Base-by-base conservation (phyloP, 371 early-diverging fungal species). In the Mortierella sp. region DNA sequence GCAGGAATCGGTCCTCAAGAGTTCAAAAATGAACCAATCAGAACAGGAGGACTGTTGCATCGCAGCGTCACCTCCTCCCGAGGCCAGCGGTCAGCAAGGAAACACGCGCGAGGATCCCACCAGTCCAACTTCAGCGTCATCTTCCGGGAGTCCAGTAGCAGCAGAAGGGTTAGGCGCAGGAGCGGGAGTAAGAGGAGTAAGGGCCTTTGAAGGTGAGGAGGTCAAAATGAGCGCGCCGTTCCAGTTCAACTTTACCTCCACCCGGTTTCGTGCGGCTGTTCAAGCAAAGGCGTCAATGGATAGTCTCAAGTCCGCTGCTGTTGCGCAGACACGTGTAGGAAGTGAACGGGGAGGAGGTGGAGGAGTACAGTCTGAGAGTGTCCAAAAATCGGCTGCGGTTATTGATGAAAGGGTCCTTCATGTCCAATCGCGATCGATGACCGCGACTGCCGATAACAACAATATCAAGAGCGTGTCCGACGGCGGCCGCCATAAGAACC, bases 161-260 rank as follows among this genome's bases (percentile, higher is more conserved):
- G 73, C 73, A 50, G 21, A 16, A 34, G 34, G 42, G 19, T 3
- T 21, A 68, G 52, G 21, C 28, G 24, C 65, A n/a, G 70, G 55
- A 38, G 42, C 42, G 5, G 42, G 42, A 38, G 42, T 38, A 38
- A 5, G 42, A 38, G 42, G 42, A 50, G 26, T 24, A 60, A 65
- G n/a, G 31, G 44, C 48, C 9, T 8, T 16, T 14, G 60, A 26
- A 24, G 38, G 4, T 3, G 54, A 55, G 38, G 42, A 70, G 24
- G 34, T 77, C 60, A 38, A 38, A 13, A 26, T 68, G 57, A 44
- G 13, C 26, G 38, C 72, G 31, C 75, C 79, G 13, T 77, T 86
- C 70, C 82, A 57, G 44, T 78, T 86, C 76, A 82, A 78, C 52
- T 86, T 86, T 44, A 86, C 87, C 5, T 86, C 87, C 6, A 65